A percentile compares a stretch with the other conserved stretches of the same genome.
Evolutionary conservation across 1,284 basidiomycete species (phyloP).

Genomic region (Agroathelia rolfsii): DNA sequence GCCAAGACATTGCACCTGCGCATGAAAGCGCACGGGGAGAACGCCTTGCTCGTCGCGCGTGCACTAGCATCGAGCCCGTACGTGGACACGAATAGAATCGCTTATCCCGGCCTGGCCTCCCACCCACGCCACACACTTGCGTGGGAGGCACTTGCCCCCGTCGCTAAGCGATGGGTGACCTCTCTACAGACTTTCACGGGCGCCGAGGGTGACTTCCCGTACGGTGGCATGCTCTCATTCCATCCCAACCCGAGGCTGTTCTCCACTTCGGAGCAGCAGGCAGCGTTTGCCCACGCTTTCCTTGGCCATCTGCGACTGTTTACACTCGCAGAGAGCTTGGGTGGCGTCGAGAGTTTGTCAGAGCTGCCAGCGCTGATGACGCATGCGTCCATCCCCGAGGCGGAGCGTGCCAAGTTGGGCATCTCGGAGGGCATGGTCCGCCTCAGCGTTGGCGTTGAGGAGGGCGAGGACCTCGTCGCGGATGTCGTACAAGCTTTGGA

Average conservation of each 20-base stretch:
- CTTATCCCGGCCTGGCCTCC: slow-evolving; percentile 75
- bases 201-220: slow-evolving; percentile 48
- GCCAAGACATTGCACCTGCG: slow-evolving; percentile 85
- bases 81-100: slow-evolving; percentile 72
- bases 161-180: slow-evolving; percentile 61
- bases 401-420: slow-evolving; percentile 59
- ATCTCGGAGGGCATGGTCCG: slow-evolving; percentile 79
- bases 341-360: slow-evolving; percentile 86
- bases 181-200: slow-evolving; percentile 23
- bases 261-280: no score
- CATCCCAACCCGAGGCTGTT: no score
- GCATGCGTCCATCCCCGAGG: slow-evolving; percentile 69
- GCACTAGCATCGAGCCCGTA: slow-evolving; percentile 46
- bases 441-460: slow-evolving; percentile 85
- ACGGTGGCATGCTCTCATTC: slow-evolving; percentile 80
- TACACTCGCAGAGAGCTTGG: slow-evolving; percentile 82
- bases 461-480: slow-evolving; percentile 68
- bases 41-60: slow-evolving; percentile 71
- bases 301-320: slow-evolving; percentile 64
- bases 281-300: slow-evolving; percentile 56
- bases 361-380: slow-evolving; percentile 84
- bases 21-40: slow-evolving; percentile 81
- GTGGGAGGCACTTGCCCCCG: slow-evolving; percentile 52
- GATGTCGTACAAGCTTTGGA: slow-evolving; percentile 60
- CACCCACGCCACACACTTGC: slow-evolving; percentile 57